A percentile compares a stretch with the other conserved stretches of the same genome.
phyloP scores from a whole-genome alignment of 345 rosid species.

The Euphorbia lathyris region DNA sequence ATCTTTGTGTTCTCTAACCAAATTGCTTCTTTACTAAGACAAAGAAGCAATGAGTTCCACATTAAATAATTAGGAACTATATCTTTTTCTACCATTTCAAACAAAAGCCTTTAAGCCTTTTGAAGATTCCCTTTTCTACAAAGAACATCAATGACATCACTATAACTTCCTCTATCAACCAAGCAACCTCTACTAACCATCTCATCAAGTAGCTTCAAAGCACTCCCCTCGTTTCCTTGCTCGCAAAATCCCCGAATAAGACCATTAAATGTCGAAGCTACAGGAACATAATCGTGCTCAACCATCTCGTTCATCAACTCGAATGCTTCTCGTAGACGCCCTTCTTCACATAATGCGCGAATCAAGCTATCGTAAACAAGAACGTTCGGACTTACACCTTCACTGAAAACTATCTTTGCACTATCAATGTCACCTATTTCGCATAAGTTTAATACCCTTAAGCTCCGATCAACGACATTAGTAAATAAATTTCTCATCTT shows the following conservation, averaged over 20 bases:
- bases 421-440: conserved; percentile 44
- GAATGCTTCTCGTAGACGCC: too few relatives aligned
- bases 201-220: too few relatives aligned
- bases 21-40: conserved; percentile 38
- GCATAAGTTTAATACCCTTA: conserved; percentile 51
- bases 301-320: too few relatives aligned
- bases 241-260: conserved; percentile 52
- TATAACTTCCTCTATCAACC: too few relatives aligned
- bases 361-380: too few relatives aligned
- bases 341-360: too few relatives aligned
- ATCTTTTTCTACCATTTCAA: conserved; percentile 63
- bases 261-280: conserved; percentile 50
- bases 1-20: conserved; percentile 24
- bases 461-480: conserved; percentile 57
- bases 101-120: conserved; percentile 40
- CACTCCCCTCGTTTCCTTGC: conserved; percentile 51
- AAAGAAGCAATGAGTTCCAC: conserved; percentile 53
- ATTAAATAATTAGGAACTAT: conserved; percentile 37
- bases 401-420: conserved; percentile 46
- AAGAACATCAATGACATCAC: conserved; percentile 38
- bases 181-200: too few relatives aligned
- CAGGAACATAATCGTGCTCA: conserved; percentile 49
- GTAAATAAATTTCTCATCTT: conserved; percentile 69
- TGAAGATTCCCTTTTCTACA: conserved; percentile 42
- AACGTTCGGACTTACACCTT: conserved; percentile 51